phyloP scores from a whole-genome alignment of 176 grass and related monocot species.

The Oryza nivara region DNA sequence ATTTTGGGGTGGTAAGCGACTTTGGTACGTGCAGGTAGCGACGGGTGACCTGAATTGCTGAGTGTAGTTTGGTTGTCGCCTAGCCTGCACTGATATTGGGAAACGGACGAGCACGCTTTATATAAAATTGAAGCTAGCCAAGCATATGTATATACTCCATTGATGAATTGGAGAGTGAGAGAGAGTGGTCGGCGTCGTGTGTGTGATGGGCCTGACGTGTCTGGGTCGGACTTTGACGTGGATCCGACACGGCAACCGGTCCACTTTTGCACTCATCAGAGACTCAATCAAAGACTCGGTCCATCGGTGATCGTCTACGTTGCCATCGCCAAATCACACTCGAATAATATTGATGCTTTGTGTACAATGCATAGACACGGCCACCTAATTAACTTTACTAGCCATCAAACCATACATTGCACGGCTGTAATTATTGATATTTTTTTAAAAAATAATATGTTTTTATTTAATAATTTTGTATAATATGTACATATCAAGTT shows the following conservation, averaged over 20 bases:
- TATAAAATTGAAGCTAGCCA: background rate
- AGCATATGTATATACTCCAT: too few relatives aligned
- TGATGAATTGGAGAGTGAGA: too few relatives aligned
- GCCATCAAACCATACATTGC: too few relatives aligned
- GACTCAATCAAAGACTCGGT: background rate
- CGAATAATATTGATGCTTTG: background rate
- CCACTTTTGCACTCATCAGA: background rate
- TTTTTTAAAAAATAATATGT: too few relatives aligned
- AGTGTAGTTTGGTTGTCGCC: background rate
- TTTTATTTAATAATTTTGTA: too few relatives aligned
- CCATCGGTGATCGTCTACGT: background rate
- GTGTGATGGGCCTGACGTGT: conserved; percentile 37
- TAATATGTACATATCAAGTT: too few relatives aligned
- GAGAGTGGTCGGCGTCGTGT: conserved; percentile 6
- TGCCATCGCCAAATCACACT: conserved; percentile 4
- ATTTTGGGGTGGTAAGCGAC: background rate
- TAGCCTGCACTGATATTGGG: background rate
- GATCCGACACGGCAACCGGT: conserved; percentile 35
- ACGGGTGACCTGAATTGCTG: background rate
- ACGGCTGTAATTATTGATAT: too few relatives aligned
- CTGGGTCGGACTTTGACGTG: conserved; percentile 29
- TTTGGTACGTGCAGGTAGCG: conserved; percentile 14
- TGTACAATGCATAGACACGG: too few relatives aligned
- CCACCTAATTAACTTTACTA: too few relatives aligned
- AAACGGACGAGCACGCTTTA: background rate